Percentiles rank a stretch among this genome's conserved stretches.
Conservation (phyloP, 1,139 yeast genomes). For the Saccharomyces hybrid region DNA sequence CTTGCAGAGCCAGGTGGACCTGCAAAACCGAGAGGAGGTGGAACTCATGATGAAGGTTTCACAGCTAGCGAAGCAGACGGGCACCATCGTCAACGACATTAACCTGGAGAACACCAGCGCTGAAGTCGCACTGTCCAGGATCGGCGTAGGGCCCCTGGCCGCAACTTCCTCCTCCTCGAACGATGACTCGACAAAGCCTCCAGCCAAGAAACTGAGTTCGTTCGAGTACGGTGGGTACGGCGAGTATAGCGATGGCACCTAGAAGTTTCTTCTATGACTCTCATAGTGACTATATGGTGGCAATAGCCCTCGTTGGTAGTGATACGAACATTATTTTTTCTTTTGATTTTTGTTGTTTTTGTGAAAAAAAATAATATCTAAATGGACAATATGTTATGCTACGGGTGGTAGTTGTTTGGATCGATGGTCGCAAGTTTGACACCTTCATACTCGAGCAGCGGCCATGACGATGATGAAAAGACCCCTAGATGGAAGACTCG, state of each 20-base stretch:
- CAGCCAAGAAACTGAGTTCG: constrained; percentile 22
- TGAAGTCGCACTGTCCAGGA: constrained; percentile 63
- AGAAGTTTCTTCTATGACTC: not conserved
- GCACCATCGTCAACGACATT: constrained; percentile 32
- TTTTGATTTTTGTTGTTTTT: not conserved
- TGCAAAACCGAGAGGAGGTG: constrained; percentile 67
- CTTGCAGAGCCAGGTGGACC: constrained; percentile 70
- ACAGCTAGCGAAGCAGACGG: constrained; percentile 38
- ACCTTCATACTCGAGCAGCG: not conserved
- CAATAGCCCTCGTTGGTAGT: not conserved
- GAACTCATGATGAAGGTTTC: constrained; percentile 59
- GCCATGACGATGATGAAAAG: constrained; percentile 1
- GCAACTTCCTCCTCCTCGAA: constrained; percentile 21
- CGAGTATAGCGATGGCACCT: constrained; percentile 23
- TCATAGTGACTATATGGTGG: not conserved
- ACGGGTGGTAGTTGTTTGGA: not conserved
- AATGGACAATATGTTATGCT: not conserved
- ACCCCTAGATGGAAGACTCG: not conserved
- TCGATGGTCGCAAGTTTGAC: not conserved
- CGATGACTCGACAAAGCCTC: constrained; percentile 3
- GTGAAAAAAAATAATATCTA: not conserved
- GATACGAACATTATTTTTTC: not conserved
- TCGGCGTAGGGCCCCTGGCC: constrained; percentile 75
- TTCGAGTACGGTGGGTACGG: constrained; percentile 35
- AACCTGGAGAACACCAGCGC: constrained; percentile 70